These are phyloP conservation scores for Xanthoconium purpureum DNA, from an alignment of 768 basidiomycete genomes.

Conservation along the genomic window DNA sequence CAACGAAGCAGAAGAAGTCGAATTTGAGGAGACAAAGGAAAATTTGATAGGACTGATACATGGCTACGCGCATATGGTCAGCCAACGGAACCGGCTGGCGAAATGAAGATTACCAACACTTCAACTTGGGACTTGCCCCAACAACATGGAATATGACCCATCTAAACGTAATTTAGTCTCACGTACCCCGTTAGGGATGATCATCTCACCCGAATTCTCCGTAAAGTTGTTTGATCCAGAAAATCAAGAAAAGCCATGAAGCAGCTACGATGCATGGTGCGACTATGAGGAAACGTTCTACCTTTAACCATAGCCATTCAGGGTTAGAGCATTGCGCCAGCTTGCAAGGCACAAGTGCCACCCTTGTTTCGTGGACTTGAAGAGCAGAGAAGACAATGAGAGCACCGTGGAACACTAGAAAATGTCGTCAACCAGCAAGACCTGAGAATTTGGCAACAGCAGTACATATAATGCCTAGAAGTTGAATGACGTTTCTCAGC, in stretches of 20 bases:
- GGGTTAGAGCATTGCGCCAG: slow-evolving; percentile 44
- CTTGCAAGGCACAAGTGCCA: slow-evolving; percentile 46
- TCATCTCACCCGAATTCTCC: slow-evolving; percentile 73
- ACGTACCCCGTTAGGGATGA: neutral
- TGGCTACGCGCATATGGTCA: slow-evolving; percentile 44
- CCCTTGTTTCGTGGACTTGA: slow-evolving; percentile 72
- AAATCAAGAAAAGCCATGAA: slow-evolving; percentile 65
- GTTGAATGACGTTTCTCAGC: slow-evolving; percentile 73
- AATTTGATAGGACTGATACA: slow-evolving; percentile 88
- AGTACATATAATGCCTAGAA: slow-evolving; percentile 69
- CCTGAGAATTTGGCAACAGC: slow-evolving; percentile 1
- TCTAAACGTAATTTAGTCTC: slow-evolving; percentile 36
- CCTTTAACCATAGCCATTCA: slow-evolving; percentile 54
- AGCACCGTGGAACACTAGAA: slow-evolving; percentile 64
- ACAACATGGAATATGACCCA: slow-evolving; percentile 93
- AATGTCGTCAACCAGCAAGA: slow-evolving; percentile 1
- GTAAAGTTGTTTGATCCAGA: slow-evolving; percentile 68
- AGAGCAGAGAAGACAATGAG: slow-evolving; percentile 72
- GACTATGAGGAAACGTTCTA: slow-evolving; percentile 68
- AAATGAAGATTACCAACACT: slow-evolving; percentile 47
- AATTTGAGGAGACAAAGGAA: slow-evolving; percentile 87
- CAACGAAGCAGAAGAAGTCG: slow-evolving; percentile 84
- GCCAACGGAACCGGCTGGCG: neutral
- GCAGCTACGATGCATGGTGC: slow-evolving; percentile 65
- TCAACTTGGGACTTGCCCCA: slow-evolving; percentile 81